These are phyloP conservation scores for Lyophyllum decastes DNA, from an alignment of 768 basidiomycete genomes.

Conservation along the genomic window DNA sequence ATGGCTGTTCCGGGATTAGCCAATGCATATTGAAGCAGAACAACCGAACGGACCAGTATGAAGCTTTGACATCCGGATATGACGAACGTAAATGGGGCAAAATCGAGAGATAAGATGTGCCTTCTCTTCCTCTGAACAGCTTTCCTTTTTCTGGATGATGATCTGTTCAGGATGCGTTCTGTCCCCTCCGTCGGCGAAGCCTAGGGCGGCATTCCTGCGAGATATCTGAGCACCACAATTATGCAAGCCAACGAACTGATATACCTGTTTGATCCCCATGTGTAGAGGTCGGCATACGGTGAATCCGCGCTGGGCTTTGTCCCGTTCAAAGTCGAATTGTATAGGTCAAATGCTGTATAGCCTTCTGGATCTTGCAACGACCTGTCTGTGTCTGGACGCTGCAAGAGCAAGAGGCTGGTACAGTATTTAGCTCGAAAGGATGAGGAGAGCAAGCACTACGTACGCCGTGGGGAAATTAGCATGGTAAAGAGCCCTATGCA, in stretches of 20 bases:
- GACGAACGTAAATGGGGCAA: constrained; percentile 58
- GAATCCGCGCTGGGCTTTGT: constrained; percentile 54
- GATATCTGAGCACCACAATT: neutral
- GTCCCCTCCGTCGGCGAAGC: constrained; percentile 79
- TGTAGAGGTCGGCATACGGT: constrained; percentile 64
- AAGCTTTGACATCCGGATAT: constrained; percentile 82
- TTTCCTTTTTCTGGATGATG: constrained; percentile 43
- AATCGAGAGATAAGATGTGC: constrained; percentile 50
- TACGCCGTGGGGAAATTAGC: constrained; percentile 76
- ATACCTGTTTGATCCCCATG: constrained; percentile 86
- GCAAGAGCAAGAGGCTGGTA: constrained; percentile 69
- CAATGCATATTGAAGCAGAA: neutral
- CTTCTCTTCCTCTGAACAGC: constrained; percentile 21
- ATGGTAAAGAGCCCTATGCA: constrained; percentile 84
- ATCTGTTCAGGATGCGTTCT: constrained; percentile 80
- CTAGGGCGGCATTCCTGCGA: constrained; percentile 83
- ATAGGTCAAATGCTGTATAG: constrained; percentile 89
- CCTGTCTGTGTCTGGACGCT: constrained; percentile 71
- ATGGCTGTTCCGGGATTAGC: constrained; percentile 33
- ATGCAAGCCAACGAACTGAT: neutral
- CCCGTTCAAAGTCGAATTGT: constrained; percentile 83
- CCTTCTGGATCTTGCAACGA: constrained; percentile 83
- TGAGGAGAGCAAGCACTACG: constrained; percentile 24
- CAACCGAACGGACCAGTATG: constrained; percentile 65
- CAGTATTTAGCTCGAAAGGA: neutral